phyloP scores from a whole-genome alignment of 2,329 filamentous ascomycete genomes.

The Bisporella sp. region DNA sequence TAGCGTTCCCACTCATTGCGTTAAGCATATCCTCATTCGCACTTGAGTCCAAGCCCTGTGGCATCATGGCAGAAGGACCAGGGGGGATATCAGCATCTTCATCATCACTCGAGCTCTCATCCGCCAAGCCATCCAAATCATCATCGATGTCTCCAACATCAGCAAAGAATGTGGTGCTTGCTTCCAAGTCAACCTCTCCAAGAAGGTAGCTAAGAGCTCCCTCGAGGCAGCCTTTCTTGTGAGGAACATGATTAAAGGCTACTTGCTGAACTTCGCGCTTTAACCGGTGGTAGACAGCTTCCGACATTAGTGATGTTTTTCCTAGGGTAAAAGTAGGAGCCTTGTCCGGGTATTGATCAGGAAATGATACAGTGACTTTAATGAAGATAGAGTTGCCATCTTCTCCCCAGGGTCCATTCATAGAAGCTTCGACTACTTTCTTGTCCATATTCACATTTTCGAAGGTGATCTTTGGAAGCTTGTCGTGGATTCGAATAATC shows the following conservation, averaged over 20 bases:
- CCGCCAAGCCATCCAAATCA: constrained; percentile 46
- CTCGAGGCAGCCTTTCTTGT: constrained; percentile 55
- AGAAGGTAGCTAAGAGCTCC: constrained; percentile 56
- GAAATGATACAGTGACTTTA: constrained; percentile 54
- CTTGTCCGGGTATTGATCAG: constrained; percentile 51
- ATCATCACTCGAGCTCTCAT: constrained; percentile 80
- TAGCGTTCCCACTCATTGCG: constrained; percentile 40
- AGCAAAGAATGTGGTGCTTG: constrained; percentile 55
- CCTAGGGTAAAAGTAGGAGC: constrained; percentile 54
- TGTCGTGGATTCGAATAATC: constrained; percentile 52
- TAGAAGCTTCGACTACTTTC: constrained; percentile 49
- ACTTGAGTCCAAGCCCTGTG: constrained; percentile 51
- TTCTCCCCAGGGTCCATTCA: constrained; percentile 58
- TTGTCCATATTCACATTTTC: constrained; percentile 58
- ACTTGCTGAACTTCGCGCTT: constrained; percentile 50
- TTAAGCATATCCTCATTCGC: constrained; percentile 45
- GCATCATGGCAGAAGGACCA: constrained; percentile 45
- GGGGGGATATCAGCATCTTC: constrained; percentile 48
- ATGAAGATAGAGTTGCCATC: constrained; percentile 52
- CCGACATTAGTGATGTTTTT: constrained; percentile 55
- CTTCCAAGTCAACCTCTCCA: constrained; percentile 54
- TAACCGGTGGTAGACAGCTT: constrained; percentile 45
- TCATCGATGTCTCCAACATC: constrained; percentile 52
- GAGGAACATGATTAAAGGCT: constrained; percentile 45
- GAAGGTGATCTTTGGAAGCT: constrained; percentile 58